These are phyloP conservation scores for Naganishia randhawae DNA, from an alignment of 768 basidiomycete genomes.

Conservation along the genomic window DNA sequence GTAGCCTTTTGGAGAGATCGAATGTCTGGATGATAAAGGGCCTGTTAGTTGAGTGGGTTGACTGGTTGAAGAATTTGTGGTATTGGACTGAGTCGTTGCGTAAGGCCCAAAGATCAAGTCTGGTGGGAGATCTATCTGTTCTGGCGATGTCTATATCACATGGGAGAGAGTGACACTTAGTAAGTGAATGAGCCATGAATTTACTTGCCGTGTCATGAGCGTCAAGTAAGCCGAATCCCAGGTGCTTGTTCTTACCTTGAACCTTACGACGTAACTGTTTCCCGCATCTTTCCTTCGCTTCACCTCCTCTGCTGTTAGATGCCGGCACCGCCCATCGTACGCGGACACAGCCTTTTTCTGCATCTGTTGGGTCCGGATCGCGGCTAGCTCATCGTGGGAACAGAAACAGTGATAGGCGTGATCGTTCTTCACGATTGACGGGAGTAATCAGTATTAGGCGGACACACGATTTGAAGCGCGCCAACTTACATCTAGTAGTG, in stretches of 20 bases:
- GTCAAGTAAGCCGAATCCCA: background rate
- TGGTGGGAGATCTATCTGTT: slow-evolving; percentile 9
- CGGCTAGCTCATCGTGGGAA: slow-evolving; percentile 64
- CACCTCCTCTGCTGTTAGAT: slow-evolving; percentile 81
- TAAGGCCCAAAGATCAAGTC: slow-evolving; percentile 42
- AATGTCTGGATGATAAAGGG: slow-evolving; percentile 6
- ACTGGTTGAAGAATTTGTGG: background rate
- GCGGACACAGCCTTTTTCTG: slow-evolving; percentile 56
- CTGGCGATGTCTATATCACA: background rate
- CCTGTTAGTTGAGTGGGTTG: background rate
- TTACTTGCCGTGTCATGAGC: background rate
- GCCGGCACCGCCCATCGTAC: slow-evolving; percentile 84
- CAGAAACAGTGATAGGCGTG: slow-evolving; percentile 96
- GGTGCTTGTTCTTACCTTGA: slow-evolving; percentile 62
- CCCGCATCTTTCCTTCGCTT: slow-evolving; percentile 68
- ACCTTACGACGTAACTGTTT: slow-evolving; percentile 74
- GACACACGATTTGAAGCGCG: background rate
- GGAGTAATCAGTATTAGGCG: background rate
- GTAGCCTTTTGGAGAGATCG: slow-evolving; percentile 21
- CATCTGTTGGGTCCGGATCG: slow-evolving; percentile 70
- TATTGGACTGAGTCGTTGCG: background rate
- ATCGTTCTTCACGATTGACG: slow-evolving; percentile 59
- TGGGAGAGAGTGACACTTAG: background rate
- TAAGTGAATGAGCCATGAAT: background rate
- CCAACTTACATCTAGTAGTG: slow-evolving; percentile 66